phyloP scores from a whole-genome alignment of 2,329 filamentous ascomycete genomes.

The Botrytis medusae region DNA sequence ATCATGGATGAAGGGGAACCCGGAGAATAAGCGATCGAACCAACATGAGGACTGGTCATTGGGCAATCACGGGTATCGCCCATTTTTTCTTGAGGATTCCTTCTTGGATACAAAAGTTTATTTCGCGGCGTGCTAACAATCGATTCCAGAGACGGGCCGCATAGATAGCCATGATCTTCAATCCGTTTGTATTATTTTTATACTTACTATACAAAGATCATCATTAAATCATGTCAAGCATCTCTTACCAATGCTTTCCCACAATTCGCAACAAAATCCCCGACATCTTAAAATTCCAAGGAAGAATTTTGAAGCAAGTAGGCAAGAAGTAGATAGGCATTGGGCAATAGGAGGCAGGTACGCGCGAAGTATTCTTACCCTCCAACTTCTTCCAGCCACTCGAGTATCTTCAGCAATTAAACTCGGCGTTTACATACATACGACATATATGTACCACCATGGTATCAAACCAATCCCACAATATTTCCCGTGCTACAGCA shows the following conservation, averaged over 20 bases:
- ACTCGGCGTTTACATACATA: conserved; percentile 18
- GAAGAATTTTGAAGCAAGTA: neutral
- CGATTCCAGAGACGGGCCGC: conserved; percentile 2
- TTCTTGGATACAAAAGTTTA: neutral
- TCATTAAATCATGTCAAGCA: neutral
- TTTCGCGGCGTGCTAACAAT: conserved; percentile 7
- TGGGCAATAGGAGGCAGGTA: conserved; percentile 3
- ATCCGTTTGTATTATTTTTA: neutral
- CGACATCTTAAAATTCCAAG: neutral
- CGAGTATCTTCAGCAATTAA: conserved; percentile 12
- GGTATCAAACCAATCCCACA: neutral
- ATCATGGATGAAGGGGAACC: neutral
- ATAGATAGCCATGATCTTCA: conserved; percentile 2
- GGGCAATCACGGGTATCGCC: neutral
- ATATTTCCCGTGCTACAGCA: neutral
- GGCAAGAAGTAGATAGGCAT: neutral
- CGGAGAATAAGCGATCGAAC: neutral
- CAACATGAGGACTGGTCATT: neutral
- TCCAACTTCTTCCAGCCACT: neutral
- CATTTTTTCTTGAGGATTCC: neutral
- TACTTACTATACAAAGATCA: neutral
- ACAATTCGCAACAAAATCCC: conserved; percentile 19
- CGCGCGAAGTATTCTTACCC: conserved; percentile 7
- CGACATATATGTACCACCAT: neutral
- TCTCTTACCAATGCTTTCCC: conserved; percentile 18